Evolutionary conservation across 192 early-diverging fungal species (phyloP).

Genomic region (Backusella sp.): DNA sequence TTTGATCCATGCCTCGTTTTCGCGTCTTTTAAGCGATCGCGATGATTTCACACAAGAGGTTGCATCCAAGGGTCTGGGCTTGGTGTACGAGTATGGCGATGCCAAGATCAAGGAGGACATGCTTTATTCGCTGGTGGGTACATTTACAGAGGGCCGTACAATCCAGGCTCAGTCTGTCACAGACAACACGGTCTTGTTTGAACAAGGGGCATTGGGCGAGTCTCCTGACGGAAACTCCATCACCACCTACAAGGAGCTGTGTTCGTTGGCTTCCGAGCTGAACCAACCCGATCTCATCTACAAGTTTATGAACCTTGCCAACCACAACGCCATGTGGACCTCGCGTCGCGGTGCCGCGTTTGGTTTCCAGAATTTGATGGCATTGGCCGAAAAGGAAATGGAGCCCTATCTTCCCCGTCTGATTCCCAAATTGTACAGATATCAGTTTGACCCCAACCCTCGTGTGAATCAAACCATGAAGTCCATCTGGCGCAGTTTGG

Average conservation of each 20-base stretch:
- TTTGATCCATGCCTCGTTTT: conserved; percentile 75
- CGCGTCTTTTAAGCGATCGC: conserved; percentile 71
- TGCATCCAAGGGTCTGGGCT: conserved; percentile 83
- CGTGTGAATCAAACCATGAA: conserved; percentile 88
- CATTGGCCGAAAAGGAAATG: conserved; percentile 76
- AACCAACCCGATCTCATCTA: conserved; percentile 93
- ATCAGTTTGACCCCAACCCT: conserved; percentile 89
- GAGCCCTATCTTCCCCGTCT: conserved; percentile 75
- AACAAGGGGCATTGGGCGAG: conserved; percentile 61
- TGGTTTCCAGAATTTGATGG: conserved; percentile 81
- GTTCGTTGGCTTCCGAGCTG: conserved; percentile 90
- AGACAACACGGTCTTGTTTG: conserved; percentile 74
- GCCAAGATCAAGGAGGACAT: conserved; percentile 62
- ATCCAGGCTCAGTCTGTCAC: conserved; percentile 56
- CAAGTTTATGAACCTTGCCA: conserved; percentile 91
- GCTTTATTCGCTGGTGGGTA: conserved; percentile 70
- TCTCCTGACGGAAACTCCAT: conserved; percentile 73
- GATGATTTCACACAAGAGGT: conserved; percentile 89
- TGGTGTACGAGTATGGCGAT: conserved; percentile 83
- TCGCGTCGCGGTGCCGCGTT: conserved; percentile 86
- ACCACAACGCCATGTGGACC: conserved; percentile 90
- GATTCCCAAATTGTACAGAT: conserved; percentile 85
- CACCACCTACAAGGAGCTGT: conserved; percentile 76
- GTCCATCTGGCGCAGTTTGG: conserved; percentile 82
- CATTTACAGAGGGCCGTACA: conserved; percentile 69